Base-by-base conservation (phyloP, 441 rosid genomes). In the Adansonia madagascariensis region DNA sequence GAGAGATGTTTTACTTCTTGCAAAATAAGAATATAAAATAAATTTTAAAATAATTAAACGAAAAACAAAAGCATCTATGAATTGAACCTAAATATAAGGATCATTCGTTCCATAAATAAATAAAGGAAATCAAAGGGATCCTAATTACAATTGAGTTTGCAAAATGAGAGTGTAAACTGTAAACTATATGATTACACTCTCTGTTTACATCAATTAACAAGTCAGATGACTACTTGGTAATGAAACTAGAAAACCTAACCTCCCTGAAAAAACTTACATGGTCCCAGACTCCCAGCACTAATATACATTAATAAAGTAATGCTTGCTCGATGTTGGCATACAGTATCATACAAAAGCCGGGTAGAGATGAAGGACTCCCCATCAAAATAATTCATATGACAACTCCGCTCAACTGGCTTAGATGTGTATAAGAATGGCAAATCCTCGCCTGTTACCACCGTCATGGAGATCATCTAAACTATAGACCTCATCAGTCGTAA, bases 161-260 rank as follows among this genome's bases (percentile, higher is more conserved):
- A 71, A 2, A 71, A 71, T 24, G 20, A 24, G 22, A 0, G 43
- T 35, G 12, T 22, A 22, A 52, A 61, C 66, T 27, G 60, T 70
- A 3, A 63, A 55, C 64, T 64, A 10, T 61, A 20, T 52, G 43
- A 17, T 20, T 57, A 17, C 3, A 22, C 18, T 59, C 69, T 76
- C 9, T 52, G 46, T 65, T 79, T 66, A 31, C 49, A 20, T 31
- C 31, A 49, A 75, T 17, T 78, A 56, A 10, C 47, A 79, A 69
- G 78, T 84, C 79, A 71, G 46, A 44, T 24, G 57, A 78, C 63
- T 66, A 77, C 56, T 6, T 22, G 56, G 71, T 39, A 27, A 52
- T 52, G 78, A 56, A 68, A 61, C 27, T 63, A 50, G 9, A 76
- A 47, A 57, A 64, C 39, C 68, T 80, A 69, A 56, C 53, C n/a